Evolutionary conservation across 2,329 filamentous ascomycete genomes (phyloP).

Genomic region (Acrocalymma vagum): DNA sequence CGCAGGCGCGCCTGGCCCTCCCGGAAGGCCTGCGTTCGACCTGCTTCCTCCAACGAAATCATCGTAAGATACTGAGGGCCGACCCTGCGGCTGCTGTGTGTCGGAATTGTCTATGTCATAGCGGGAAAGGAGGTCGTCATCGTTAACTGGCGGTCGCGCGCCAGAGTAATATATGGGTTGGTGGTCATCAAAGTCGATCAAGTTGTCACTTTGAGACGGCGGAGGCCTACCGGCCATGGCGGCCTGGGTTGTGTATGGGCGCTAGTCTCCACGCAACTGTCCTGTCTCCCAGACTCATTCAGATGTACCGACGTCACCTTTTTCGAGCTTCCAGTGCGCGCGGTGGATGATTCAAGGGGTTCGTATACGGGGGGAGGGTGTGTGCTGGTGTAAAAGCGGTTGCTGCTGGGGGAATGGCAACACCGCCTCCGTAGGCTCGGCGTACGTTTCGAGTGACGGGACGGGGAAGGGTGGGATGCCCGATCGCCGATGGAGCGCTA

Average conservation of each 20-base stretch:
- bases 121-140: slow-evolving; percentile 79
- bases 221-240: slow-evolving; percentile 64
- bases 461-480: no score
- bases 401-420: slow-evolving; percentile 17
- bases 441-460: slow-evolving; percentile 9
- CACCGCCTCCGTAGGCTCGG: slow-evolving; percentile 8
- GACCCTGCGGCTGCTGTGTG: slow-evolving; percentile 67
- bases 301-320: slow-evolving; percentile 10
- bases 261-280: slow-evolving; percentile 31
- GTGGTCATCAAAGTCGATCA: slow-evolving; percentile 78
- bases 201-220: slow-evolving; percentile 60
- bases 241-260: slow-evolving; percentile 31
- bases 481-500: no score
- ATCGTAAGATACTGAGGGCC: slow-evolving; percentile 92
- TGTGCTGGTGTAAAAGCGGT: slow-evolving; percentile 27
- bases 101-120: slow-evolving; percentile 76
- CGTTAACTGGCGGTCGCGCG: slow-evolving; percentile 79
- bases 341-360: slow-evolving; percentile 2
- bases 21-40: slow-evolving; percentile 54
- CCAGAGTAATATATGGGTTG: slow-evolving; percentile 77
- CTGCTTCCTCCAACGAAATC: slow-evolving; percentile 82
- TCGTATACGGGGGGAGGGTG: slow-evolving; percentile 15
- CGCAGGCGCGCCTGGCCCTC: slow-evolving; percentile 52
- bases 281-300: slow-evolving; percentile 34
- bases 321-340: neutral